Base-by-base conservation (phyloP, 176 grass and related monocot species). In the Avena eriantha region DNA sequence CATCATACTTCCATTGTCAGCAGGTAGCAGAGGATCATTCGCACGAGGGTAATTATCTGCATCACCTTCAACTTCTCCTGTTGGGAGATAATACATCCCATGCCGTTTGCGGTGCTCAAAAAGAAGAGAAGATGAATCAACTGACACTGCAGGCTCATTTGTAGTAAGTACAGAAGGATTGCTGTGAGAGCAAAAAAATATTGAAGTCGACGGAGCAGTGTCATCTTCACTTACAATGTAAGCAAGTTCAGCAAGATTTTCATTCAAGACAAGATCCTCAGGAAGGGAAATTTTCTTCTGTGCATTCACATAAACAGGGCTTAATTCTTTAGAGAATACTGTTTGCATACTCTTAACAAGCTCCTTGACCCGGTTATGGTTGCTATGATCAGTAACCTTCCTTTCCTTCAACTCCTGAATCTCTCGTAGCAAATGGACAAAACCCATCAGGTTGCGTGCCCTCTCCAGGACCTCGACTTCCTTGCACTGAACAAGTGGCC, bases 391-490 rank as follows among this genome's bases (percentile, higher is more conserved):
- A 79, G 26, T 64, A 36, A 68, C 56, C 48, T 80, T 80, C 23
- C 15, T 87, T 82, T 78, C 69, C 48, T 84, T 86, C 73, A 87
- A 74, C 47, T 89, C 84, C 88, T 81, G 86, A 54, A 89, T 90
- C 16, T 85, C 90, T 48, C 58, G 36, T 77, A 94, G 14, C 58
- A 84, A 82, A 79, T 84, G 82, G 80, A 93, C 46, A 60, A 96
- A 88, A 82, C 92, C 87, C 29, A 98, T 88, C 45, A 98, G 82
- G 79, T 96, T 98, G 58, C 60, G 84, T 77, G 91, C 88, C 77
- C 97, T 92, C 76, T 96, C 97, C 80, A 92, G 86, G 85, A 98
- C 90, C 73, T 96, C 97, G 56, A 95, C 88, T 84, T 98, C 94
- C 73, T 88, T 90, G 84, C 83, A 96, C 41, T 94, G 82, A 59